Conservation (phyloP, 306 rosid species). For the Vigna radiata region DNA sequence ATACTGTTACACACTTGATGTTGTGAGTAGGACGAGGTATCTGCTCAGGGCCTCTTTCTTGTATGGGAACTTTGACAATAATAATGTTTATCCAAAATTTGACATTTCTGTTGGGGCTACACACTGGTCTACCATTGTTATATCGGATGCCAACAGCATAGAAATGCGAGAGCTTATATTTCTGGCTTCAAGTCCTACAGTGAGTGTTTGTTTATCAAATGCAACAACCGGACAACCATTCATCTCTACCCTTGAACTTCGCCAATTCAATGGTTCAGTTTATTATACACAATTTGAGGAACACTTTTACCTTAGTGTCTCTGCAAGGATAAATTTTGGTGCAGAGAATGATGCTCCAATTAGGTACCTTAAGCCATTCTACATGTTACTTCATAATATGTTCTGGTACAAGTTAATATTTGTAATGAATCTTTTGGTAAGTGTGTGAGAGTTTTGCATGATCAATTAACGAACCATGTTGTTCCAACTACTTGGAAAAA, state of each 20-base stretch:
- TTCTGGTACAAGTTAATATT: background rate
- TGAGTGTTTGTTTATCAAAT: conserved; percentile 87
- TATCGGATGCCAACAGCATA: conserved; percentile 73
- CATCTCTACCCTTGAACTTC: conserved; percentile 93
- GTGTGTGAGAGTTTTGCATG: background rate
- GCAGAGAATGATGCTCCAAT: conserved; percentile 82
- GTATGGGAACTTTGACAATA: conserved; percentile 89
- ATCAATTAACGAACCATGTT: conserved; percentile 2
- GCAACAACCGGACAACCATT: conserved; percentile 97
- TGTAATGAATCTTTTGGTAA: background rate
- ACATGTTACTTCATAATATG: conserved; percentile 26
- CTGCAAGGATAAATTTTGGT: conserved; percentile 98
- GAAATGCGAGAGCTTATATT: conserved; percentile 85
- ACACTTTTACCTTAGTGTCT: conserved; percentile 83
- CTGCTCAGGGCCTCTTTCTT: conserved; percentile 82
- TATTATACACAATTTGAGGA: conserved; percentile 73
- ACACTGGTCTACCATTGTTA: conserved; percentile 89
- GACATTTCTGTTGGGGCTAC: conserved; percentile 95
- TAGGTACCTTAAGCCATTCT: conserved; percentile 55
- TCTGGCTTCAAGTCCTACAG: conserved; percentile 74
- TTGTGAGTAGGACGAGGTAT: conserved; percentile 85
- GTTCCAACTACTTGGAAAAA: conserved; percentile 1
- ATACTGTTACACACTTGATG: conserved; percentile 84
- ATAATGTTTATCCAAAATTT: conserved; percentile 90
- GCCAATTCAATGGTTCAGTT: conserved; percentile 91